These are phyloP conservation scores for Brassica juncea DNA, from an alignment of 345 rosid species.

Conservation along the genomic window DNA sequence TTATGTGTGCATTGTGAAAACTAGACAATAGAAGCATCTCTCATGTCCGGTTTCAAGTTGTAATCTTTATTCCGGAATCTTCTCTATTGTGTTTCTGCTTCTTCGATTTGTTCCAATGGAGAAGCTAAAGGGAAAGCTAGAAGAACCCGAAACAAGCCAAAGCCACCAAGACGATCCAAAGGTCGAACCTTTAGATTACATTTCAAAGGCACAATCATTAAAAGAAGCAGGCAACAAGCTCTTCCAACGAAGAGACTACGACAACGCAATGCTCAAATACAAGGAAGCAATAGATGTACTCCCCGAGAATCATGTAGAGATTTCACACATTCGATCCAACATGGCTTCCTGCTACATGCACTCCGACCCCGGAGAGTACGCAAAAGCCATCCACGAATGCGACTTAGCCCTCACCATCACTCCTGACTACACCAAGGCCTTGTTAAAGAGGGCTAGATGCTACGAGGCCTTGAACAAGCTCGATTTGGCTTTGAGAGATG, in stretches of 20 bases:
- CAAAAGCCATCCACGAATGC: conserved; percentile 72
- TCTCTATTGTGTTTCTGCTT: conserved; percentile 17
- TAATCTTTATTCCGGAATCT: conserved; percentile 6
- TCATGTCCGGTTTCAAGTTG: conserved; percentile 23
- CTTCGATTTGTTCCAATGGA: conserved; percentile 20
- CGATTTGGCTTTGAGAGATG: conserved; percentile 78
- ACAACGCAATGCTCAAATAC: conserved; percentile 72
- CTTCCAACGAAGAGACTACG: conserved; percentile 77
- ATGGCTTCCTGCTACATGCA: conserved; percentile 96
- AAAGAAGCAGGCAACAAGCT: conserved; percentile 84
- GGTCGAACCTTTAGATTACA: conserved; percentile 55
- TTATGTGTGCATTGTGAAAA: background rate
- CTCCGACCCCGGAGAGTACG: conserved; percentile 69
- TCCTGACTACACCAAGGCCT: conserved; percentile 69
- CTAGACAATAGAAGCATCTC: background rate
- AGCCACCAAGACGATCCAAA: conserved; percentile 35
- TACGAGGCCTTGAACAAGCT: conserved; percentile 81
- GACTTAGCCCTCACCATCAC: conserved; percentile 72
- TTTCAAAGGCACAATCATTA: conserved; percentile 64
- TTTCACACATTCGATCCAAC: conserved; percentile 66
- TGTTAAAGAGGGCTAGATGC: conserved; percentile 87
- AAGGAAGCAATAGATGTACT: conserved; percentile 81
- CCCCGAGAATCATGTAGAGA: conserved; percentile 63
- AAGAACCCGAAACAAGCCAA: conserved; percentile 49
- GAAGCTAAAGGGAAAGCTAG: conserved; percentile 29